Conservation (phyloP, 257 asterid species). For the Nyctanthes arbortristis region DNA sequence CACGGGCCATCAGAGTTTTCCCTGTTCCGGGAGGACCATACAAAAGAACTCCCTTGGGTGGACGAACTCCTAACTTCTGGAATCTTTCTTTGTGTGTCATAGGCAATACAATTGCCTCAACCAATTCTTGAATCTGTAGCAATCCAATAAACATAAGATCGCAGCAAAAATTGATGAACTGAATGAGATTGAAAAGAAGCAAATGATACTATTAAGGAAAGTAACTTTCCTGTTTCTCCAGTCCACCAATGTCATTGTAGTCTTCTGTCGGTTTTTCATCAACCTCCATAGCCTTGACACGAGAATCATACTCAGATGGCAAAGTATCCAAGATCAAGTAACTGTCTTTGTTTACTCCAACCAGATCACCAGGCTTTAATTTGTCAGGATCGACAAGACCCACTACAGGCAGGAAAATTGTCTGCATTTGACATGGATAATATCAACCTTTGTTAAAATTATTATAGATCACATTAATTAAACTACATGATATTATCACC, state of each 20-base stretch:
- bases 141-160: not conserved
- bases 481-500: not conserved
- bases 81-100: slow-evolving; percentile 82
- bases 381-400: slow-evolving; percentile 96
- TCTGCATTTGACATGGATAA: slow-evolving; percentile 49
- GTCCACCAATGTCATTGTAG: slow-evolving; percentile 92
- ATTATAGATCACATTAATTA: not conserved
- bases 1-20: slow-evolving; percentile 78
- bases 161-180: slow-evolving; percentile 2
- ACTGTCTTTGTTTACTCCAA: slow-evolving; percentile 98
- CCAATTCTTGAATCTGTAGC: slow-evolving; percentile 73
- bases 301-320: slow-evolving; percentile 96
- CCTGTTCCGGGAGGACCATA: slow-evolving; percentile 94
- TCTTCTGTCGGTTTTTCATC: slow-evolving; percentile 99
- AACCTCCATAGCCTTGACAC: slow-evolving; percentile 99
- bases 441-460: too few relatives aligned
- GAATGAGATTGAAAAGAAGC: slow-evolving; percentile 6
- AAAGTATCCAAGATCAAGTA: slow-evolving; percentile 90
- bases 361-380: slow-evolving; percentile 95
- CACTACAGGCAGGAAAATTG: slow-evolving; percentile 92
- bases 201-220: not conserved
- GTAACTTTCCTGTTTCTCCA: slow-evolving; percentile 80
- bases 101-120: slow-evolving; percentile 84
- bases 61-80: slow-evolving; percentile 73
- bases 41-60: slow-evolving; percentile 78